Conservation (phyloP, 2,329 filamentous ascomycete species). For the Ceratocystis huliohia region DNA sequence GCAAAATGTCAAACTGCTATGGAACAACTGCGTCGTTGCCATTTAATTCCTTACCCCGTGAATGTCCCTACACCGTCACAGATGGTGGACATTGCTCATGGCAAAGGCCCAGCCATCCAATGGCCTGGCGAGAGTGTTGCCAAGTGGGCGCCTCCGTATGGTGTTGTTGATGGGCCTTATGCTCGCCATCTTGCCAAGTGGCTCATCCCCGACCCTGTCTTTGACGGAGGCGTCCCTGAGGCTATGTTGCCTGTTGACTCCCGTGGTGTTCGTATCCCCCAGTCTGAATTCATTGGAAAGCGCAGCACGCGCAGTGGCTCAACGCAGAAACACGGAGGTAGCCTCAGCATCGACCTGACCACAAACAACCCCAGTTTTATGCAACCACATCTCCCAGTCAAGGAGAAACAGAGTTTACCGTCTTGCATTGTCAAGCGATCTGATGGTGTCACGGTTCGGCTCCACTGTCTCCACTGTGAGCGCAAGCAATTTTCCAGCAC, state of each 20-base stretch:
- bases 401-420: conserved; percentile 55
- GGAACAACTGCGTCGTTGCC: conserved; percentile 85
- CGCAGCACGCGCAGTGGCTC: conserved; percentile 35
- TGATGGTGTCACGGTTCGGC: conserved; percentile 75
- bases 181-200: conserved; percentile 89
- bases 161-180: conserved; percentile 84
- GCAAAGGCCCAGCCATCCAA: conserved; percentile 58
- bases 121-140: conserved; percentile 53
- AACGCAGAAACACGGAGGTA: conserved; percentile 42
- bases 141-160: conserved; percentile 73
- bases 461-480: conserved; percentile 79
- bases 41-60: conserved; percentile 79
- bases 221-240: conserved; percentile 55
- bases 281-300: conserved; percentile 38
- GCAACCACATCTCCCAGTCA: conserved; percentile 49
- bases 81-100: conserved; percentile 58
- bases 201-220: conserved; percentile 78
- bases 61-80: conserved; percentile 52
- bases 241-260: conserved; percentile 33
- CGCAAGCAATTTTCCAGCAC: conserved; percentile 90
- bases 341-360: conserved; percentile 21
- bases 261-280: conserved; percentile 66
- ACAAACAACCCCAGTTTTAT: not conserved
- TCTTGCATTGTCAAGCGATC: conserved; percentile 76
- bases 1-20: conserved; percentile 89